Base-by-base conservation (phyloP, 1,284 basidiomycete genomes). In the Cystobasidiaceae sp. region DNA sequence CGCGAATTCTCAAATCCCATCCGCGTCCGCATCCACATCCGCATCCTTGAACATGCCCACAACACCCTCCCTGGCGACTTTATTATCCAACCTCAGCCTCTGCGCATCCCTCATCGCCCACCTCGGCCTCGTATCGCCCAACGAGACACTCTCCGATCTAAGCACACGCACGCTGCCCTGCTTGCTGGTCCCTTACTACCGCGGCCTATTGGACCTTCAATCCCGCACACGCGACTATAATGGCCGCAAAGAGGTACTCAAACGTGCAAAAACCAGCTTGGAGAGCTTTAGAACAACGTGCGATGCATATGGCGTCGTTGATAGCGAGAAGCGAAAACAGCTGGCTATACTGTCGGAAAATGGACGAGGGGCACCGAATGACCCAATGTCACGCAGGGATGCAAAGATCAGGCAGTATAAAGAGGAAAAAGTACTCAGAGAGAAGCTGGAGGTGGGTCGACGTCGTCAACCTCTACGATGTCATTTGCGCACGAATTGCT, bases 391-490 rank as follows among this genome's bases (percentile, higher is more conserved):
- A 74, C 81, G 87, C 60, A 79, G 93, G 69, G 90, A 93, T 68
- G 76, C 86, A 39, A 97, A 94, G 79, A 93, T 97, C 69, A 84
- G 83, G 67, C 91, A 93, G 74, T 94, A 85, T 76, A 85, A 85
- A 75, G 82, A 84, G 61, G 90, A 93, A 77, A 51, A 55, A 21
- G 59, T 43, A 2, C 28, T 67, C 46, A 93, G 89, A 76, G 77
- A 79, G 30, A 82, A 82, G 62, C 84, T 94, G 25, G 82, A 89
- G 76, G 89, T 88, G 67, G 55, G 79, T n/a, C n/a, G n/a, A n/a
- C n/a, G n/a, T n/a, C n/a, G n/a, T n/a, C n/a, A n/a, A n/a, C n/a
- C n/a, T n/a, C n/a, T n/a, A n/a, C n/a, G n/a, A n/a, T n/a, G n/a
- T n/a, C n/a, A n/a, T n/a, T n/a, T n/a, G n/a, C n/a, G n/a, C n/a